These are phyloP conservation scores for Clavariopsis aquatica DNA, from an alignment of 495 filamentous ascomycete species.

Conservation along the genomic window DNA sequence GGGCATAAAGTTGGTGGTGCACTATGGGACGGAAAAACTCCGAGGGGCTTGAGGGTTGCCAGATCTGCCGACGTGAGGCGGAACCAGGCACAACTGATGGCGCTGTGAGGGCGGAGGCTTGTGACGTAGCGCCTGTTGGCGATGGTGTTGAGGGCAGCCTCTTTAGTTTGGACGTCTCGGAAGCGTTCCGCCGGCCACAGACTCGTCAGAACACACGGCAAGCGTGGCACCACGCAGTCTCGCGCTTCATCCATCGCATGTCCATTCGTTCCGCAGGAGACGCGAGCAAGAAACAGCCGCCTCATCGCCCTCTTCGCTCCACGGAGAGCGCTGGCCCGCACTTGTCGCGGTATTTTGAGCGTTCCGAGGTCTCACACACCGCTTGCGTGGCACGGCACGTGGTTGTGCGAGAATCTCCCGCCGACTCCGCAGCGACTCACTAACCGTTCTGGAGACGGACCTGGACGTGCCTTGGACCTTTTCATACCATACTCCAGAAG, in stretches of 20 bases:
- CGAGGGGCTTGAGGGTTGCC: too few relatives aligned
- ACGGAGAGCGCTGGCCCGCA: conserved; percentile 24
- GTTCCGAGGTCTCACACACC: conserved; percentile 8
- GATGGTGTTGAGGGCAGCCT: not conserved
- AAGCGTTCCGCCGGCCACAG: not conserved
- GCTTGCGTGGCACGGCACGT: conserved; percentile 6
- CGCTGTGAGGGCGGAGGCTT: too few relatives aligned
- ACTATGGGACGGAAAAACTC: too few relatives aligned
- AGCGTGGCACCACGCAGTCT: not conserved
- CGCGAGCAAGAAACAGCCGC: not conserved
- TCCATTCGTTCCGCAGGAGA: not conserved
- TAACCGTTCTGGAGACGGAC: conserved; percentile 39
- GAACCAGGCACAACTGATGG: too few relatives aligned
- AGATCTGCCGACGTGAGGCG: too few relatives aligned
- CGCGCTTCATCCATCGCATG: not conserved
- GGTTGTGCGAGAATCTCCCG: conserved; percentile 24
- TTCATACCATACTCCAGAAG: conserved; percentile 1
- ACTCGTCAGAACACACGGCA: not conserved
- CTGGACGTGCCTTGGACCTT: conserved; percentile 2
- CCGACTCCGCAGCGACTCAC: conserved; percentile 22
- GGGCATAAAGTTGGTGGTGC: not conserved
- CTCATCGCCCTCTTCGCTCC: conserved; percentile 6
- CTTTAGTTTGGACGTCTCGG: not conserved
- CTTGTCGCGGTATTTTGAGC: conserved; percentile 10
- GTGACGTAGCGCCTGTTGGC: too few relatives aligned